phyloP scores from a whole-genome alignment of 371 early-diverging fungal species.

The Catenaria anguillulae region DNA sequence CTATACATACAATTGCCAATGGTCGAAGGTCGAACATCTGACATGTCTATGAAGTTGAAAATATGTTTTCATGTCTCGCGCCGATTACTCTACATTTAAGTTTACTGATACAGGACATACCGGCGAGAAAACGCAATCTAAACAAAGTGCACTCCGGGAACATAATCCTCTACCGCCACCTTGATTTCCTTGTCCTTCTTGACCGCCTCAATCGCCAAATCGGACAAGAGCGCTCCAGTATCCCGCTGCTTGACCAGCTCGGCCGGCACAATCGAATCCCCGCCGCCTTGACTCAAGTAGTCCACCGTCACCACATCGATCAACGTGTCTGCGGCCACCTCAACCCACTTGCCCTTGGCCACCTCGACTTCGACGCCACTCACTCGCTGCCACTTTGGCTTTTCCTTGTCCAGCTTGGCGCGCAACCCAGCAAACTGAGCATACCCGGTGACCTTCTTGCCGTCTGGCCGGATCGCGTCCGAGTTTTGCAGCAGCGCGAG shows the following conservation, averaged over 20 bases:
- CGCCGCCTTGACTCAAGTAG: conserved; percentile 17
- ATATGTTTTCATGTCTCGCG: too few relatives aligned
- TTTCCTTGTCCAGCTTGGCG: conserved; percentile 7
- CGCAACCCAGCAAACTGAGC: conserved; percentile 15
- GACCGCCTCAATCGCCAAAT: conserved; percentile 10
- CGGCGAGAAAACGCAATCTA: too few relatives aligned
- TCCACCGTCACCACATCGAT: conserved; percentile 17
- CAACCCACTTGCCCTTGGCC: not conserved
- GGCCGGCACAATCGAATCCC: conserved; percentile 18
- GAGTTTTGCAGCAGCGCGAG: too few relatives aligned
- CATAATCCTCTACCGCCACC: too few relatives aligned
- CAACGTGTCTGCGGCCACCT: conserved; percentile 8
- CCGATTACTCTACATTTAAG: too few relatives aligned
- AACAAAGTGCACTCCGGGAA: too few relatives aligned
- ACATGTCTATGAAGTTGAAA: too few relatives aligned
- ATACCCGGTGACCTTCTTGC: conserved; percentile 8
- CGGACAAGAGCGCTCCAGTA: conserved; percentile 9
- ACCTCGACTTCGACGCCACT: conserved; percentile 6
- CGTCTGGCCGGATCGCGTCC: not conserved
- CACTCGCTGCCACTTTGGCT: conserved; percentile 5
- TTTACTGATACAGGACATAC: too few relatives aligned
- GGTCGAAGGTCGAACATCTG: too few relatives aligned
- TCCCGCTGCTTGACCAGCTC: not conserved
- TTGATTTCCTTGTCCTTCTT: not conserved
- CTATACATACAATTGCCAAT: too few relatives aligned